phyloP scores from a whole-genome alignment of 108 stramenopile species.

The Nitzschia sp. region DNA sequence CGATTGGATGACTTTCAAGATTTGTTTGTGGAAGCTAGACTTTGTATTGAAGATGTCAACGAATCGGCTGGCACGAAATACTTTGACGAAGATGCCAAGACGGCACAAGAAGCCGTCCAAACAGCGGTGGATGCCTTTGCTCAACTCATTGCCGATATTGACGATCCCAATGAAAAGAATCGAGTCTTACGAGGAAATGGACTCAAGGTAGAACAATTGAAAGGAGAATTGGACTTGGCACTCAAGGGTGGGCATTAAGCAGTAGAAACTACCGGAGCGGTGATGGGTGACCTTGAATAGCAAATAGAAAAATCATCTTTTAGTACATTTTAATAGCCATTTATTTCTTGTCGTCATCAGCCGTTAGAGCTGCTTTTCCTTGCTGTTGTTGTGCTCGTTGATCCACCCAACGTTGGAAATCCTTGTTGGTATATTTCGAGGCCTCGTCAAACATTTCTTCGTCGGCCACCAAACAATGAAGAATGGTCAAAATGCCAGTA shows the following conservation, averaged over 20 bases:
- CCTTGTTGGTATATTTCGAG: not conserved
- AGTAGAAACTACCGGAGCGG: conserved; percentile 1
- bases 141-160: conserved; percentile 22
- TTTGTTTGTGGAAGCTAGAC: conserved; percentile 49
- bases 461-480: conserved; percentile 90
- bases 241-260: conserved; percentile 19
- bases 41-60: conserved; percentile 48
- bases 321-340: not conserved
- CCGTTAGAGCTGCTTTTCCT: too few species aligned
- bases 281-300: too few species aligned
- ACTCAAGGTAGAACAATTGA: conserved; percentile 55
- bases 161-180: conserved; percentile 31
- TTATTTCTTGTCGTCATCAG: too few species aligned
- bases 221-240: conserved; percentile 47
- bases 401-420: conserved; percentile 1
- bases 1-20: conserved; percentile 48
- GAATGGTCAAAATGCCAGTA: conserved; percentile 80
- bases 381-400: not conserved
- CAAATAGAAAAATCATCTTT: not conserved
- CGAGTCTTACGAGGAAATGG: conserved; percentile 40
- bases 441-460: conserved; percentile 84
- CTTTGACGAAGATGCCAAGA: conserved; percentile 50
- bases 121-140: conserved; percentile 33
- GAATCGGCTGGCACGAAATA: conserved; percentile 45
- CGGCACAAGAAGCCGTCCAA: conserved; percentile 46